Evolutionary conservation across 768 basidiomycete species (phyloP).

Genomic region (Nevesoporus exiguus): DNA sequence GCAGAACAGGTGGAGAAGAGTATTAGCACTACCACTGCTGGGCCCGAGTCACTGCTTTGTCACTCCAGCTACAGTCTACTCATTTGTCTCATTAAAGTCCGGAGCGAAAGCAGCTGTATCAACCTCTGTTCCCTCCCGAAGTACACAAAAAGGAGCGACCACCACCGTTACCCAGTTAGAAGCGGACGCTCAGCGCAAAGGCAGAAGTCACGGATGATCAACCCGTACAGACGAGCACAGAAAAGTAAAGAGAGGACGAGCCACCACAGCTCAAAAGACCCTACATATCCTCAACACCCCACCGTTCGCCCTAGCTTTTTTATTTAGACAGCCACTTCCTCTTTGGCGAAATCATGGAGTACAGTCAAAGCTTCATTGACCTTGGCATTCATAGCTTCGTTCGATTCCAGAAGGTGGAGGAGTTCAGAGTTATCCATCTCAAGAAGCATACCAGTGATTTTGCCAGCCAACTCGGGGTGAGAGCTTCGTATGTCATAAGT

Average conservation of each 20-base stretch:
- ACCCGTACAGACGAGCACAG: conserved; percentile 33
- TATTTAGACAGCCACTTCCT: conserved; percentile 21
- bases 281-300: conserved; percentile 12
- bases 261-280: conserved; percentile 38
- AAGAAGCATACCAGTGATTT: conserved; percentile 97
- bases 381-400: conserved; percentile 83
- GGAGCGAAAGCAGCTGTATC: conserved; percentile 52
- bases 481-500: conserved; percentile 40
- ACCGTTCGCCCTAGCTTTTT: neutral
- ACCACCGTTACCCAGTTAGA: conserved; percentile 43
- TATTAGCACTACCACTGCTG: too few relatives aligned
- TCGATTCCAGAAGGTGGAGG: conserved; percentile 79
- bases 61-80: too few relatives aligned
- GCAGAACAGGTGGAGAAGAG: too few relatives aligned
- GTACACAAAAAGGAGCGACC: conserved; percentile 55
- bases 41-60: too few relatives aligned
- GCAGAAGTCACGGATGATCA: conserved; percentile 39
- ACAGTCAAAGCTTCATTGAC: conserved; percentile 89
- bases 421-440: conserved; percentile 99
- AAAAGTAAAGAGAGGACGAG: conserved; percentile 47
- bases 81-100: neutral
- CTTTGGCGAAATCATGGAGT: conserved; percentile 75
- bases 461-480: conserved; percentile 93
- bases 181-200: conserved; percentile 36
- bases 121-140: conserved; percentile 51